Evolutionary conservation across 768 basidiomycete genomes (phyloP).

Genomic region (Amanita subjunquillea): DNA sequence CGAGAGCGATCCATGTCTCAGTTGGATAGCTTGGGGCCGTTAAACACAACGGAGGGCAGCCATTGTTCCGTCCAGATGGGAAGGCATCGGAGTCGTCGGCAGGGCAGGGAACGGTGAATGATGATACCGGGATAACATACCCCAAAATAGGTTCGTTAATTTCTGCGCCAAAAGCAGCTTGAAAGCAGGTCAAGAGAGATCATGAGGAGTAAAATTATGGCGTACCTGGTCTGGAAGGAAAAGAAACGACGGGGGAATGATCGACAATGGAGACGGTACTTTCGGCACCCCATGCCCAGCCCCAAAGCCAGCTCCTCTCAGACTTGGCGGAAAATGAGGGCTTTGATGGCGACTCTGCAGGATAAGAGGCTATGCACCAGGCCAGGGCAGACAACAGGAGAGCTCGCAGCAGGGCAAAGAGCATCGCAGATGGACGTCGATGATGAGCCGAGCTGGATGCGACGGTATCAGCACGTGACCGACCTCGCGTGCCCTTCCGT

Average conservation of each 20-base stretch:
- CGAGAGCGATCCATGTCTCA: constrained; percentile 84
- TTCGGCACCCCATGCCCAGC: constrained; percentile 61
- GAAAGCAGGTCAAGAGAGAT: constrained; percentile 7
- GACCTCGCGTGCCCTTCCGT: no score
- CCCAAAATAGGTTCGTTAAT: constrained; percentile 59
- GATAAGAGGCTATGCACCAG: constrained; percentile 12
- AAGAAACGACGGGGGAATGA: constrained; percentile 58
- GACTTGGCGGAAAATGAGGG: constrained; percentile 29
- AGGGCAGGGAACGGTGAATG: constrained; percentile 48
- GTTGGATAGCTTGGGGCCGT: constrained; percentile 45
- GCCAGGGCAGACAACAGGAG: constrained; percentile 12
- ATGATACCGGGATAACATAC: constrained; percentile 61
- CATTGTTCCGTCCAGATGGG: constrained; percentile 32
- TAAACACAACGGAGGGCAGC: constrained; percentile 62
- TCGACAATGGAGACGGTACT: constrained; percentile 71
- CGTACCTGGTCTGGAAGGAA: constrained; percentile 53
- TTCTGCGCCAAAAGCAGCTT: constrained; percentile 70
- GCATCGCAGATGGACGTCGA: constrained; percentile 9
- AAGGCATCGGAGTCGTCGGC: constrained; percentile 14
- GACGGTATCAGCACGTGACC: constrained; percentile 32
- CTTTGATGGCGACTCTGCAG: constrained; percentile 17
- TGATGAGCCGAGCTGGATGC: not conserved
- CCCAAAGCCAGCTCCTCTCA: constrained; percentile 48
- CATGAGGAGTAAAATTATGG: not conserved
- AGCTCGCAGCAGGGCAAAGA: constrained; percentile 15